Conservation (phyloP, 805 yeast genomes). For the Candida quercuum region DNA sequence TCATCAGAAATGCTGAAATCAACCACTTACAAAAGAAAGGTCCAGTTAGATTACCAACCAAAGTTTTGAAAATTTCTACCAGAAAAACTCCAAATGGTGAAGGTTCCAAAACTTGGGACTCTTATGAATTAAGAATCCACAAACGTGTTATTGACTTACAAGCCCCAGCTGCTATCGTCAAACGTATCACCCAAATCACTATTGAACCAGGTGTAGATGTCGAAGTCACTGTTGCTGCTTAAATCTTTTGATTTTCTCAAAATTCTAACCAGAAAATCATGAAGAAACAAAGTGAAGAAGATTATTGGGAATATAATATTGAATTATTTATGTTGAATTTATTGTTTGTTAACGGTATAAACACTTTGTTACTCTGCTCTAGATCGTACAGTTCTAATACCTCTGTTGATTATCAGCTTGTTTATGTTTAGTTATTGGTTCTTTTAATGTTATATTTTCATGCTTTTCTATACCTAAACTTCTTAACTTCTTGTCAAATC, state of each 20-base stretch:
- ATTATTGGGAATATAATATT: conserved; percentile 6
- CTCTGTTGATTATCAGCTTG: conserved; percentile 28
- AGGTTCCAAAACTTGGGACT: conserved; percentile 99
- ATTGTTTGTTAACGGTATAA: conserved; percentile 9
- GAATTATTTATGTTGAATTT: conserved; percentile 12
- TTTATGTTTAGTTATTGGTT: conserved; percentile 18
- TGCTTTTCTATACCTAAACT: neutral
- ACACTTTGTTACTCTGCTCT: conserved; percentile 18
- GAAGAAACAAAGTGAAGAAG: neutral
- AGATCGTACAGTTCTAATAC: conserved; percentile 26
- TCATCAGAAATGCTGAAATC: conserved; percentile 81
- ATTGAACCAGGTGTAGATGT: conserved; percentile 99
- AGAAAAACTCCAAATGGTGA: conserved; percentile 99
- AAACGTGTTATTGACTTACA: conserved; percentile 98
- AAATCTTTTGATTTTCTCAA: conserved; percentile 25
- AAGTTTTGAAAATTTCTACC: conserved; percentile 96
- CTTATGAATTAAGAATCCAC: conserved; percentile 99
- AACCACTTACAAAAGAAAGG: conserved; percentile 90
- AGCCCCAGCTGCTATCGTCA: conserved; percentile 91
- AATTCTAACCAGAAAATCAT: neutral
- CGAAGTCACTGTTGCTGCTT: conserved; percentile 86
- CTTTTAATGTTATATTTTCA: conserved; percentile 10
- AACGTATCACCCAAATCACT: conserved; percentile 95
- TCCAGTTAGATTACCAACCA: conserved; percentile 99
- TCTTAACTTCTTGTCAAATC: neutral